A percentile compares a stretch with the other conserved stretches of the same genome.
phyloP scores from a whole-genome alignment of 441 rosid genomes.

The Brassica hybrid region DNA sequence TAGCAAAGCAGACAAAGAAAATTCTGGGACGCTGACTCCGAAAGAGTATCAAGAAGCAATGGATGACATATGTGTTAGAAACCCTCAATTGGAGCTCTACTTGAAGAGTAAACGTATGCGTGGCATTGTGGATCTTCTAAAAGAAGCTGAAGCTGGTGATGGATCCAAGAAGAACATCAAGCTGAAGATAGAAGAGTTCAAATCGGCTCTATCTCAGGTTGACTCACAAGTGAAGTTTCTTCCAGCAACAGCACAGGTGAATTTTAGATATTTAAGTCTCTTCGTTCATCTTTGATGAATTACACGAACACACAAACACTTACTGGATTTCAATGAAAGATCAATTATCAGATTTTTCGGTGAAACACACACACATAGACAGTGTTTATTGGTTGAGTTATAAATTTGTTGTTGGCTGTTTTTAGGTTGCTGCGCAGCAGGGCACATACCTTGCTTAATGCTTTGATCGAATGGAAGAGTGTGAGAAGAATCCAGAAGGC shows the following conservation, averaged over 20 bases:
- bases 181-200: constrained; percentile 84
- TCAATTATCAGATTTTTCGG: no score
- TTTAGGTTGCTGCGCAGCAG: constrained; percentile 95
- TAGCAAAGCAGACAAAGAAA: constrained; percentile 89
- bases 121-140: constrained; percentile 72
- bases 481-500: constrained; percentile 91
- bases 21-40: constrained; percentile 84
- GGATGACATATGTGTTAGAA: constrained; percentile 79
- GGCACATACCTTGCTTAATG: constrained; percentile 91
- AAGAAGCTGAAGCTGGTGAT: constrained; percentile 63
- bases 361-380: not conserved
- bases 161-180: constrained; percentile 64
- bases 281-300: not conserved
- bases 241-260: constrained; percentile 96
- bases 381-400: not conserved
- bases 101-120: constrained; percentile 74
- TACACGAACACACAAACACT: not conserved
- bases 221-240: constrained; percentile 91
- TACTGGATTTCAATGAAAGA: no score
- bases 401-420: constrained; percentile 4
- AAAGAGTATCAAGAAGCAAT: constrained; percentile 86
- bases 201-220: constrained; percentile 77
- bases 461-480: constrained; percentile 91
- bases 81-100: constrained; percentile 93
- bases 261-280: not conserved